A percentile compares a stretch with the other conserved stretches of the same genome.
Conservation (phyloP, 2,329 filamentous ascomycete species). For the Penicillium sp. region DNA sequence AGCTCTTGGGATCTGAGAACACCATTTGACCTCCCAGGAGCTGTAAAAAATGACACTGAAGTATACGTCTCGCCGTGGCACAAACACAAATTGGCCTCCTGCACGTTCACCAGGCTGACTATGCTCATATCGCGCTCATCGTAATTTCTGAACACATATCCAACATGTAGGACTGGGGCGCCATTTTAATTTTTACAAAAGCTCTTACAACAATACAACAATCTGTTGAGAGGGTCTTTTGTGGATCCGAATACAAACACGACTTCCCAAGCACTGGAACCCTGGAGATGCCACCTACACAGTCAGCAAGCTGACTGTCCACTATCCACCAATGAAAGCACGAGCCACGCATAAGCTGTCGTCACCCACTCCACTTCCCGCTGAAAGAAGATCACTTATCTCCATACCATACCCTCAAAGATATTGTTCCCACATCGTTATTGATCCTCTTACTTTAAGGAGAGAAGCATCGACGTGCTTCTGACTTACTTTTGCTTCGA, state of each 20-base stretch:
- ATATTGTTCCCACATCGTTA: not conserved
- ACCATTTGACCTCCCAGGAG: not conserved
- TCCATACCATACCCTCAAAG: constrained; percentile 1
- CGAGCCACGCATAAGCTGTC: constrained; percentile 9
- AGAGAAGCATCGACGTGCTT: not conserved
- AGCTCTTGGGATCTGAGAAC: not conserved
- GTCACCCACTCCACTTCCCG: constrained; percentile 10
- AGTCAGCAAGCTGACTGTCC: constrained; percentile 4
- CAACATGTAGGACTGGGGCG: constrained; percentile 21
- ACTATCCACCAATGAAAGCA: constrained; percentile 2
- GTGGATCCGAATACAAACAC: not conserved
- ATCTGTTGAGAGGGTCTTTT: not conserved
- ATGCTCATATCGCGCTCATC: not conserved
- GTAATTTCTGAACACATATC: too few relatives aligned
- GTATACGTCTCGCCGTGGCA: not conserved
- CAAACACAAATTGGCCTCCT: not conserved
- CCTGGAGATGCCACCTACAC: not conserved
- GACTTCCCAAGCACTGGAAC: not conserved
- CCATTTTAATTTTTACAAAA: constrained; percentile 31
- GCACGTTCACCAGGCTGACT: not conserved
- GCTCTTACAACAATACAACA: not conserved
- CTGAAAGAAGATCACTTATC: constrained; percentile 9
- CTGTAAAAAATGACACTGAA: not conserved
- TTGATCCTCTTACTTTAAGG: not conserved
- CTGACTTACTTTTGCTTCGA: not conserved